These are phyloP conservation scores for Aspergillus asperescens DNA, from an alignment of 495 filamentous ascomycete genomes.

Conservation along the genomic window DNA sequence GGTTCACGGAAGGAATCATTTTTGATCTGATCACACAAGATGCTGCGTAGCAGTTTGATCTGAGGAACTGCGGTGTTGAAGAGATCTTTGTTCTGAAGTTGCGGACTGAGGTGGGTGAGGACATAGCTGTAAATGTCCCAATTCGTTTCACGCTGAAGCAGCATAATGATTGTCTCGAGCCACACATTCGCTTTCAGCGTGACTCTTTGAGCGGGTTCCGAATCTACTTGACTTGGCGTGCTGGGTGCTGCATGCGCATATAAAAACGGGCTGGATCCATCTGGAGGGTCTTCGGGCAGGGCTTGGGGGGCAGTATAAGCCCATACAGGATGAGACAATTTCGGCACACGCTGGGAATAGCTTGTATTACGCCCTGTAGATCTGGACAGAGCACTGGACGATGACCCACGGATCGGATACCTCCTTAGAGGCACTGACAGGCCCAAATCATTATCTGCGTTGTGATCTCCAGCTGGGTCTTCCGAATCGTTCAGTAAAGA, in stretches of 20 bases:
- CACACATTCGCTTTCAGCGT: slow-evolving; percentile 65
- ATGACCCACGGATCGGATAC: slow-evolving; percentile 21
- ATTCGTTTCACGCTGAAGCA: slow-evolving; percentile 71
- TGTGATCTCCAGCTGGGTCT: slow-evolving; percentile 21
- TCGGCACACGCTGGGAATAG: slow-evolving; percentile 35
- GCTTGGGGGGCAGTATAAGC: slow-evolving; percentile 47
- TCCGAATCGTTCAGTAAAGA: slow-evolving; percentile 26
- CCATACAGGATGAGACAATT: slow-evolving; percentile 50
- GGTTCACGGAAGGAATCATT: slow-evolving; percentile 69
- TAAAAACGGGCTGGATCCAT: slow-evolving; percentile 41
- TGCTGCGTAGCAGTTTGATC: slow-evolving; percentile 67
- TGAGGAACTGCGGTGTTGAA: slow-evolving; percentile 67
- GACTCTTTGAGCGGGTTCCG: slow-evolving; percentile 18
- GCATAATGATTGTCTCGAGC: slow-evolving; percentile 66
- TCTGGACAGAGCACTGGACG: slow-evolving; percentile 22
- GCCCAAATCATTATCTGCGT: slow-evolving; percentile 21
- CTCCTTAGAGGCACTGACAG: slow-evolving; percentile 21
- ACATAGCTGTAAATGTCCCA: slow-evolving; percentile 96
- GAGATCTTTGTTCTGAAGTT: slow-evolving; percentile 83
- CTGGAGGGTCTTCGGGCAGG: slow-evolving; percentile 49
- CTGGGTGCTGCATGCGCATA: slow-evolving; percentile 31
- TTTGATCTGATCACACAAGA: slow-evolving; percentile 76
- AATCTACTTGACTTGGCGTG: slow-evolving; percentile 21
- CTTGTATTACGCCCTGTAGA: slow-evolving; percentile 28
- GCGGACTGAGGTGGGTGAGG: slow-evolving; percentile 77